phyloP scores from a whole-genome alignment of 1,284 basidiomycete species.

The Papiliotrema laurentii region DNA sequence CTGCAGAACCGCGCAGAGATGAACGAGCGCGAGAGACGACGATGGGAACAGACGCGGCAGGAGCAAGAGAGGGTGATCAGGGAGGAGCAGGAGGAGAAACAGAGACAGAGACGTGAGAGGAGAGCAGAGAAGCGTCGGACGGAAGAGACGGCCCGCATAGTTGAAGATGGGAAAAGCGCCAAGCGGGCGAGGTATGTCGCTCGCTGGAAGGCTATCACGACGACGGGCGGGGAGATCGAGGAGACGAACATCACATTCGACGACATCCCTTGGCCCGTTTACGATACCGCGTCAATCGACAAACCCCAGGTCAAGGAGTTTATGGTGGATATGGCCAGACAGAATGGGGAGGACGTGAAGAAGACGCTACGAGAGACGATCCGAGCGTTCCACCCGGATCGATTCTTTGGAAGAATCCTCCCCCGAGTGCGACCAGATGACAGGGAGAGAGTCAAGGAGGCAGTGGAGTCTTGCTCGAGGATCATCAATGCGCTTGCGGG shows the following conservation, averaged over 20 bases:
- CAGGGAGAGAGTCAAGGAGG: conserved; percentile 51
- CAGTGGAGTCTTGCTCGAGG: conserved; percentile 52
- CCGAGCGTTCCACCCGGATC: conserved; percentile 69
- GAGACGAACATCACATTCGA: conserved; percentile 47
- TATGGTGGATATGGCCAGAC: conserved; percentile 52
- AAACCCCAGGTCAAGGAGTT: conserved; percentile 56
- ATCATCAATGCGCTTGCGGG: conserved; percentile 27
- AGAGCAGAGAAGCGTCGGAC: background rate
- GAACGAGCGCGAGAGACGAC: conserved; percentile 6
- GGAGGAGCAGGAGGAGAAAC: conserved; percentile 4
- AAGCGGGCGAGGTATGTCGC: conserved; percentile 14
- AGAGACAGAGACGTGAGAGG: conserved; percentile 1
- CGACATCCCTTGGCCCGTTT: conserved; percentile 77
- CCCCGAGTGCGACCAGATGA: conserved; percentile 57
- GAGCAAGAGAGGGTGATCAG: conserved; percentile 12
- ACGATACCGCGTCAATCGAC: conserved; percentile 54
- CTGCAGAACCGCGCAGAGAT: conserved; percentile 16
- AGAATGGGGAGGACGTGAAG: conserved; percentile 48
- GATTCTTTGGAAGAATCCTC: conserved; percentile 61
- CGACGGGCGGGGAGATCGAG: conserved; percentile 13
- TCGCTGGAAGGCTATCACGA: conserved; percentile 16
- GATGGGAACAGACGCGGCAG: conserved; percentile 4
- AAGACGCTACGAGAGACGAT: conserved; percentile 59
- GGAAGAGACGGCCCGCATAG: background rate
- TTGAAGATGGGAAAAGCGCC: background rate